Evolutionary conservation across 208 protist genomes (phyloP), one percentile per base, ranked within the genome.

Genomic region (Crithidia bombi): DNA sequence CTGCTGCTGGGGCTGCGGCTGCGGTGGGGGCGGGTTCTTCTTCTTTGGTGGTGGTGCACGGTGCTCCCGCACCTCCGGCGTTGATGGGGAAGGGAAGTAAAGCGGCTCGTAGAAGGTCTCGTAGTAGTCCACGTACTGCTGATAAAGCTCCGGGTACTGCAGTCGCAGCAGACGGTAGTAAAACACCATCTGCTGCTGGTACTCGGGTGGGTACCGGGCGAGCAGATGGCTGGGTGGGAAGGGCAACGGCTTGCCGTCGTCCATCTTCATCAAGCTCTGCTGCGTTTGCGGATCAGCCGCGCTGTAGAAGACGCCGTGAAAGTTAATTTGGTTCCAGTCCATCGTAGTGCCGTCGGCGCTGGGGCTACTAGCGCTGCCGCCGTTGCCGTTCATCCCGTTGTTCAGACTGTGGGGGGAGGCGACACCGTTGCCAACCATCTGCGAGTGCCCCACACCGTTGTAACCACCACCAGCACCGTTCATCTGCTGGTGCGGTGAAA

Each of bases 51-150:
- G 63, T 23, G 44, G 54, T 21, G 0, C 19, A 9, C 38, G 43
- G 35, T 9, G n/a, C 41, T 66, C 49, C 38, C 69, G 38, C 36
- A 50, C 52, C 30, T 56, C 41, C 9, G 52, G 58, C 49, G 52
- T 36, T 11, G 46, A 21, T 11, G 64, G 35, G 28, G 17, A 35
- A 2, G 69, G 76, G 43, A 57, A 44, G 65, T 83, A 81, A 5
- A 85, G 66, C 2, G 73, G 79, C 52, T 68, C 70, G 62, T 83
- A 88, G 70, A 82, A 88, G 19, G 44, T 81, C 15, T 78, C 41
- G 68, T 85, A 84, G 65, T 88, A 88, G 33, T 82, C 59, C 1
- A 82, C 67, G 63, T 88, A 88, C 69, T 88, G 83, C 69, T 75
- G 65, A 25, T 88, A 88, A 11, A 85, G 59, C 23, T 88, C 75